phyloP scores from a whole-genome alignment of 768 basidiomycete genomes.

The Chalciporus piperatus region DNA sequence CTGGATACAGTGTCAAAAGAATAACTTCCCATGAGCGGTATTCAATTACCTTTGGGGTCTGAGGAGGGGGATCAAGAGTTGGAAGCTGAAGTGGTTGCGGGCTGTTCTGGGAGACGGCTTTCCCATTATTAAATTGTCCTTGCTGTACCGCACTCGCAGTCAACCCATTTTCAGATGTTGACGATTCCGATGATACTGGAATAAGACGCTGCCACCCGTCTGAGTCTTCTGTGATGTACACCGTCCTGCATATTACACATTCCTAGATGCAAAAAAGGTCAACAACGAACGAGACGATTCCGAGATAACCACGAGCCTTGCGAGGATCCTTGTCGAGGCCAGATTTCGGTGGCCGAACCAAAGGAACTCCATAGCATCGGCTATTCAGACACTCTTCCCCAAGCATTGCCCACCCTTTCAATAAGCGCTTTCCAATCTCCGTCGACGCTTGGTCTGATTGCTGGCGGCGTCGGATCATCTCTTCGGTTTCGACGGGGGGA shows the following conservation, averaged over 20 bases:
- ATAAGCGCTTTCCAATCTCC: constrained; percentile 72
- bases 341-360: constrained; percentile 71
- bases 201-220: constrained; percentile 48
- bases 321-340: constrained; percentile 59
- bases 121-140: constrained; percentile 11
- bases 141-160: constrained; percentile 4
- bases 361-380: constrained; percentile 76
- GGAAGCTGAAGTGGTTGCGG: constrained; percentile 33
- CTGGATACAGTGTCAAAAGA: constrained; percentile 15
- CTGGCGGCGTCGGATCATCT: constrained; percentile 63
- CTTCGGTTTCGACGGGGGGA: constrained; percentile 63
- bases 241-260: constrained; percentile 71
- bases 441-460: constrained; percentile 80
- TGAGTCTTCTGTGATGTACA: constrained; percentile 57
- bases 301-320: constrained; percentile 46
- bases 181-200: constrained; percentile 19
- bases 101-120: constrained; percentile 14
- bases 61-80: constrained; percentile 30
- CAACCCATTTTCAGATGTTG: constrained; percentile 2
- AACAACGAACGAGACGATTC: not conserved
- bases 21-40: not conserved
- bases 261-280: constrained; percentile 44
- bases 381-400: constrained; percentile 76
- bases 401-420: constrained; percentile 89
- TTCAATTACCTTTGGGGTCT: constrained; percentile 27